These are phyloP conservation scores for Candida glucosophila DNA, from an alignment of 1,139 yeast species.

Conservation along the genomic window DNA sequence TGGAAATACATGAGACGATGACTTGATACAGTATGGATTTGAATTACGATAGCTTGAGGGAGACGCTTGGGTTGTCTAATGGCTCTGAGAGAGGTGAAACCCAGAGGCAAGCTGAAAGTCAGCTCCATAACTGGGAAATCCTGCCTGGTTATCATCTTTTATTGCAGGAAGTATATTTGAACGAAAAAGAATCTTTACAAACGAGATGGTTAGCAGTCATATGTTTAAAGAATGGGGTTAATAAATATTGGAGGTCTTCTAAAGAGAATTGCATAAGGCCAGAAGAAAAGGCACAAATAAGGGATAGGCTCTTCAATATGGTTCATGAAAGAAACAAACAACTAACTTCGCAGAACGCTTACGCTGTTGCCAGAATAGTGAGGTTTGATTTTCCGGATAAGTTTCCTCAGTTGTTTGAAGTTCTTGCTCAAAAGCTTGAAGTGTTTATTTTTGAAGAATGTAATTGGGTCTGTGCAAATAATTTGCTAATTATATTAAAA, in stretches of 20 bases:
- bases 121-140: constrained; percentile 60
- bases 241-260: constrained; percentile 72
- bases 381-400: constrained; percentile 79
- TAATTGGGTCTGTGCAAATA: constrained; percentile 48
- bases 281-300: constrained; percentile 64
- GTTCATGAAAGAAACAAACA: constrained; percentile 67
- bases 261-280: constrained; percentile 46
- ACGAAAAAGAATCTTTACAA: constrained; percentile 49
- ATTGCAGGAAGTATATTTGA: constrained; percentile 56
- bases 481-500: constrained; percentile 58
- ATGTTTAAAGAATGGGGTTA: constrained; percentile 81
- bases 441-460: constrained; percentile 38
- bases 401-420: constrained; percentile 77
- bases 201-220: constrained; percentile 83
- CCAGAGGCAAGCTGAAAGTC: constrained; percentile 61
- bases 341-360: constrained; percentile 74
- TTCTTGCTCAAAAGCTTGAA: constrained; percentile 32
- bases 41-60: constrained; percentile 13
- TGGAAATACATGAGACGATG: no score
- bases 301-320: constrained; percentile 47
- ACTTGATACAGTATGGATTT: constrained; percentile 18
- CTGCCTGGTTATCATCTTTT: constrained; percentile 50
- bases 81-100: constrained; percentile 34
- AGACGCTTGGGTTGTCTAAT: constrained; percentile 40
- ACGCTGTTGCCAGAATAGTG: constrained; percentile 68